phyloP scores from a whole-genome alignment of 257 asterid species.

The Jaltomata sinuosa region DNA sequence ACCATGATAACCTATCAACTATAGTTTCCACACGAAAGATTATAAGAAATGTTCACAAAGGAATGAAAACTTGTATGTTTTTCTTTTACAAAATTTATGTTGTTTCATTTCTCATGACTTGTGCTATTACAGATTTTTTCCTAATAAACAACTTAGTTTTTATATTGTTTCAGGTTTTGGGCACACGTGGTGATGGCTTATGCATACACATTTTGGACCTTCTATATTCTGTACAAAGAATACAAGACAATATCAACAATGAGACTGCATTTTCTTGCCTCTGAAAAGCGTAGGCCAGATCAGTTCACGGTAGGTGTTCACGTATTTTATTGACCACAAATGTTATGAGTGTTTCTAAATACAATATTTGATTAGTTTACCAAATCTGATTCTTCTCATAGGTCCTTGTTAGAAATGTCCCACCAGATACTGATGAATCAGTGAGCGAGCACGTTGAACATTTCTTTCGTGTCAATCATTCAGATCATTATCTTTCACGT shows the following conservation, averaged over 20 bases:
- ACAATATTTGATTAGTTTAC: not conserved
- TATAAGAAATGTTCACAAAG: not conserved
- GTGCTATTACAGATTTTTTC: not conserved
- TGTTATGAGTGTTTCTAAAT: not conserved
- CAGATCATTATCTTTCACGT: conserved; percentile 62
- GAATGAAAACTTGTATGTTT: not conserved
- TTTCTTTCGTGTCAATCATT: conserved; percentile 88
- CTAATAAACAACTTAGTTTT: not conserved
- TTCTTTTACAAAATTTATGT: not conserved
- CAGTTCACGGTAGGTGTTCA: conserved; percentile 11
- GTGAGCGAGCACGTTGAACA: conserved; percentile 82
- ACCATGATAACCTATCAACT: not conserved
- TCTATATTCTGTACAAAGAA: not conserved
- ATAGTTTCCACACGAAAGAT: not conserved
- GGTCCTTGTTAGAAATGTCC: conserved; percentile 94
- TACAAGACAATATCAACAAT: conserved; percentile 2
- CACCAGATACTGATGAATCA: conserved; percentile 87
- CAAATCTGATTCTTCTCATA: conserved; percentile 13
- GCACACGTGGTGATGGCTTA: conserved; percentile 87
- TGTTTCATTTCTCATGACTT: not conserved
- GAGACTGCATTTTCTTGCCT: conserved; percentile 13
- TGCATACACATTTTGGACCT: conserved; percentile 21
- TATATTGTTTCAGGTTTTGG: conserved; percentile 45
- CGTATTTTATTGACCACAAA: not conserved
- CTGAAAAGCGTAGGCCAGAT: conserved; percentile 16